Base-by-base conservation (phyloP, 495 filamentous ascomycete genomes). In the Aspergillus affinis region DNA sequence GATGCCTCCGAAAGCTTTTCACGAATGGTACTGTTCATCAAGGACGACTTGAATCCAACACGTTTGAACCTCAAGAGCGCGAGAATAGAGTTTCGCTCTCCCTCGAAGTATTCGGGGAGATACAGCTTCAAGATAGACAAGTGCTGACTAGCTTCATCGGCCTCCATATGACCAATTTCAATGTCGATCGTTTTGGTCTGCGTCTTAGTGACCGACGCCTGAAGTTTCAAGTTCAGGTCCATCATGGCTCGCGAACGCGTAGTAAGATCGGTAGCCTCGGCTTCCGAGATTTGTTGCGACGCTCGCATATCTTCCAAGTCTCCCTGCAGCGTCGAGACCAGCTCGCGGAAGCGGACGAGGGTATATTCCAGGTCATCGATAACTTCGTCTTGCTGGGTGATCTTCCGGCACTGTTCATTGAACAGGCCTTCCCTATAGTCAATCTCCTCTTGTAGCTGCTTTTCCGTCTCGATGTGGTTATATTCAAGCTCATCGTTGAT, bases 151-250 rank as follows among this genome's bases (percentile, higher is more conserved):
- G 91, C 90, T 80, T 98, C 92, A 65, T 93, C 89, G 2, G 92
- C 90, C 62, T 96, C 91, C 72, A 98, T 85, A 60, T 88, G 88
- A 30, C 87, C 82, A 21, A 98, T 79, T 70, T 98, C 95, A 7
- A 96, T 78, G 64, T 97, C 93, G 57, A 98, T 93, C 0, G 91
- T 92, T 71, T 94, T 97, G 65, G 90, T 88, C 70, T 96, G 93
- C 3, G 92, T 86, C 75, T 96, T 97, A 13, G 90, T 82, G 21
- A 91, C 91, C 12, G 92, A 93, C 44, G 87, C 82, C 65, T 96
- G 93, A 36, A 98, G 84, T 66, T 94, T 93, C 84, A 93, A 83
- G 72, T 97, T 98, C 47, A 98, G 81, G 71, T 98, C 92, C 83
- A 95, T 87, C 91, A 98, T 96, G 20, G 91, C 90, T 54, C 91